A percentile compares a stretch with the other conserved stretches of the same genome.
These are phyloP conservation scores for Leccinum sublutescens DNA, from an alignment of 768 basidiomycete species.

Conservation along the genomic window DNA sequence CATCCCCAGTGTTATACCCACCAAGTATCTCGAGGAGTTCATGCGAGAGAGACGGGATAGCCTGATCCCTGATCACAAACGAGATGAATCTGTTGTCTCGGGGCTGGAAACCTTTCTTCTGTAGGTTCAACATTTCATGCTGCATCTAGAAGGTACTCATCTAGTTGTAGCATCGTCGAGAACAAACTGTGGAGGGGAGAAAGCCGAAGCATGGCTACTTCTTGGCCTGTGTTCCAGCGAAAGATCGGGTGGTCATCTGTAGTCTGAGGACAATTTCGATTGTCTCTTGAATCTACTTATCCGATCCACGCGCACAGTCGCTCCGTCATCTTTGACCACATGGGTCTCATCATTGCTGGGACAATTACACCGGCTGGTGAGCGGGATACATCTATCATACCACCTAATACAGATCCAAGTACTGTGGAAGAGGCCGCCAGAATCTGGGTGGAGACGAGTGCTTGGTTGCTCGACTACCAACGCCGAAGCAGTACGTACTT, in stretches of 20 bases:
- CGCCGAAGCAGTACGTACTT: constrained; percentile 41
- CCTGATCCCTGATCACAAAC: constrained; percentile 54
- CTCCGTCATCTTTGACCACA: constrained; percentile 36
- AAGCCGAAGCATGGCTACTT: constrained; percentile 52
- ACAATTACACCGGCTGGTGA: constrained; percentile 23
- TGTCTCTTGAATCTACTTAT: constrained; percentile 11
- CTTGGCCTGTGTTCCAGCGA: constrained; percentile 51
- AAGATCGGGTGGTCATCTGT: constrained; percentile 66
- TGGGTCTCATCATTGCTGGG: constrained; percentile 39
- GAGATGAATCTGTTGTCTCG: constrained; percentile 53
- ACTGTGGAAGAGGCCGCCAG: constrained; percentile 47
- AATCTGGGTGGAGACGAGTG: constrained; percentile 74
- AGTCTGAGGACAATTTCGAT: constrained; percentile 45
- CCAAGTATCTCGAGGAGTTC: constrained; percentile 60
- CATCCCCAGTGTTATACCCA: constrained; percentile 71
- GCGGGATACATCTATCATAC: constrained; percentile 46
- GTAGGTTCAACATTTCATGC: constrained; percentile 40
- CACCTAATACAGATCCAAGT: constrained; percentile 52
- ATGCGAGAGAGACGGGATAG: constrained; percentile 57
- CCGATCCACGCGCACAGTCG: constrained; percentile 28
- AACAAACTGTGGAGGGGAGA: constrained; percentile 76
- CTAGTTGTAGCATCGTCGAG: constrained; percentile 57
- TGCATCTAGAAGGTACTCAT: constrained; percentile 2
- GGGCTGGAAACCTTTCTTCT: constrained; percentile 65
- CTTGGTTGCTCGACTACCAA: constrained; percentile 63